phyloP scores from a whole-genome alignment of 2,329 filamentous ascomycete species.

The Fusarium falciforme region DNA sequence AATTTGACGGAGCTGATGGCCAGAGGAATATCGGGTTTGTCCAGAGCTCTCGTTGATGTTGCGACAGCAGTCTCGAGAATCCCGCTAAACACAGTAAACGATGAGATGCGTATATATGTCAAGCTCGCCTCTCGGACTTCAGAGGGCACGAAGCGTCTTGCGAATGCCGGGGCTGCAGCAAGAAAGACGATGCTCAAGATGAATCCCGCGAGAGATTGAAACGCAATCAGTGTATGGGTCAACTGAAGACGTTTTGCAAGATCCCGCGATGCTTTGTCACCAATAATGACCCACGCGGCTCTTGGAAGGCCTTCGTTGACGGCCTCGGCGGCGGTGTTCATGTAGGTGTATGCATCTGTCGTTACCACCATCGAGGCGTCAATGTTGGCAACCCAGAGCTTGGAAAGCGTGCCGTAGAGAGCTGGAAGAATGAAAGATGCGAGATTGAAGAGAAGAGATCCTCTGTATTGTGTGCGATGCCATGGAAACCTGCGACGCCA shows the following conservation, averaged over 20 bases:
- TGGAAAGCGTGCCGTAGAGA: conserved; percentile 74
- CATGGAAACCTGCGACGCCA: conserved; percentile 6
- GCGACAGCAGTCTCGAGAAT: conserved; percentile 73
- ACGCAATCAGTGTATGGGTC: conserved; percentile 71
- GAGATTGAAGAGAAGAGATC: conserved; percentile 72
- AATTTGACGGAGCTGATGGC: conserved; percentile 74
- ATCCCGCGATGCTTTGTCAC: conserved; percentile 67
- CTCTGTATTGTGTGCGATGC: conserved; percentile 56
- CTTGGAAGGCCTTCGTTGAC: conserved; percentile 79
- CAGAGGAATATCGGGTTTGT: conserved; percentile 76
- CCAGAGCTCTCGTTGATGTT: conserved; percentile 71
- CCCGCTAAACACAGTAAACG: conserved; percentile 71
- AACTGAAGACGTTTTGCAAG: conserved; percentile 65
- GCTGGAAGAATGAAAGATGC: conserved; percentile 73
- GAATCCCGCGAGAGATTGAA: conserved; percentile 68
- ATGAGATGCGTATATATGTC: conserved; percentile 72
- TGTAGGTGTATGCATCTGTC: conserved; percentile 72
- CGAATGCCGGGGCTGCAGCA: conserved; percentile 64
- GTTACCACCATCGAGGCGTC: conserved; percentile 61
- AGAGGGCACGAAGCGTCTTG: conserved; percentile 70
- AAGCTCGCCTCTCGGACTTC: conserved; percentile 68
- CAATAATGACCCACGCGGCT: conserved; percentile 76
- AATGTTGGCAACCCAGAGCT: conserved; percentile 78
- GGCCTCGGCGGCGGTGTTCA: conserved; percentile 73
- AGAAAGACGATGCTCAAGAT: conserved; percentile 71